phyloP scores from a whole-genome alignment of 495 filamentous ascomycete genomes.

The Parathielavia hyrcaniae region DNA sequence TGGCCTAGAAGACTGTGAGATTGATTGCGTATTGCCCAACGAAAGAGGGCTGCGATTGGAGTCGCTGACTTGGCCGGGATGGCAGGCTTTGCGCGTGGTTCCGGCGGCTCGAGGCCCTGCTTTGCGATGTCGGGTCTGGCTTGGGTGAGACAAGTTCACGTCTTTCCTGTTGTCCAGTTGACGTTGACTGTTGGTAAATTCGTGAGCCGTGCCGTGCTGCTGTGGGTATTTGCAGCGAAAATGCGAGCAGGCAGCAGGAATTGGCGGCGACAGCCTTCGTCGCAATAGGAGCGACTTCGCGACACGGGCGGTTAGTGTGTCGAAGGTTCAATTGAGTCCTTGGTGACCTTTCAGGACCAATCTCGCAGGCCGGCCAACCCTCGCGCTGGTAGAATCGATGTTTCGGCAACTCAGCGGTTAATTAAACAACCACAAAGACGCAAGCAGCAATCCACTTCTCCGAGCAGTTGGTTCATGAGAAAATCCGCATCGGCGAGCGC shows the following conservation, averaged over 20 bases:
- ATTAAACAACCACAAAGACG: neutral
- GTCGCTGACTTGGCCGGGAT: neutral
- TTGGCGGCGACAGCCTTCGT: neutral
- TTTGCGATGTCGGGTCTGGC: too few species aligned
- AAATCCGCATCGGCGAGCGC: slow-evolving; percentile 6
- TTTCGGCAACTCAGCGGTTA: neutral
- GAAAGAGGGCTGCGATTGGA: neutral
- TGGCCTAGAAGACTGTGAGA: neutral
- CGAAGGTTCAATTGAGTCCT: neutral
- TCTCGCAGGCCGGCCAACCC: too few species aligned
- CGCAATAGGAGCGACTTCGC: neutral
- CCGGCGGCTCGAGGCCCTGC: neutral
- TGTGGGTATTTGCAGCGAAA: neutral
- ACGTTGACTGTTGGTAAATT: too few species aligned
- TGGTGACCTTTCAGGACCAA: too few species aligned
- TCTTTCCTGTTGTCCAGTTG: too few species aligned
- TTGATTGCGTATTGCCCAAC: neutral
- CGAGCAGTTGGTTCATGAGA: slow-evolving; percentile 6
- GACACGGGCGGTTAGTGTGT: neutral
- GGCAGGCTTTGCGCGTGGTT: neutral
- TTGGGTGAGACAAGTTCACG: too few species aligned
- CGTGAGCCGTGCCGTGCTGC: neutral
- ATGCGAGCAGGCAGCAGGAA: neutral
- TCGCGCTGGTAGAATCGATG: too few species aligned
- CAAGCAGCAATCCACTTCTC: neutral